These are phyloP conservation scores for Chlorophyllum brunneum DNA, from an alignment of 768 basidiomycete species.

Conservation along the genomic window DNA sequence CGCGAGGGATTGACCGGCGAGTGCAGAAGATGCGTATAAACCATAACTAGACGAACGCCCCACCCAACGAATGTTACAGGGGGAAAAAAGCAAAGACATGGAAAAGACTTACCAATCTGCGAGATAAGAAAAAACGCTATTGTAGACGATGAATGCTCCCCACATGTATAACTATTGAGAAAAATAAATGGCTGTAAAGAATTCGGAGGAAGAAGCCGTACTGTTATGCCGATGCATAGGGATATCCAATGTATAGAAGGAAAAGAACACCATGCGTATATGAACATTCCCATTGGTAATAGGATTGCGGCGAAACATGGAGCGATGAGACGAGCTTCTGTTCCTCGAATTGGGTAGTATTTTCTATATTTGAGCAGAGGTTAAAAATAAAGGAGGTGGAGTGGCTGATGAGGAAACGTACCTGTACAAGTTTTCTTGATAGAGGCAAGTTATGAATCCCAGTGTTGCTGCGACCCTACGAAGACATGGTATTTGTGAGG, in stretches of 20 bases:
- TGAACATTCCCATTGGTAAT: conserved; percentile 60
- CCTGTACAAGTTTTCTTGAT: conserved; percentile 50
- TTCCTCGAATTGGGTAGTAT: conserved; percentile 30
- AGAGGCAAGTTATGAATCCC: conserved; percentile 41
- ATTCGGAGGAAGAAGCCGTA: conserved; percentile 16
- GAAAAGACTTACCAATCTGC: conserved; percentile 51
- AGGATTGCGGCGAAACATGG: conserved; percentile 52
- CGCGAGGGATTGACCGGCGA: conserved; percentile 63
- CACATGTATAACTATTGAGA: conserved; percentile 42
- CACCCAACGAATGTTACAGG: background rate
- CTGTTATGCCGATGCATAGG: conserved; percentile 48
- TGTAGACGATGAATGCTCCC: conserved; percentile 50
- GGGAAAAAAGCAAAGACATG: conserved; percentile 15
- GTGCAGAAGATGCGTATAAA: conserved; percentile 62
- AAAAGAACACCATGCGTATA: conserved; percentile 69
- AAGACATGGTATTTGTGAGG: no score
- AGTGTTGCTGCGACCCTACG: conserved; percentile 53
- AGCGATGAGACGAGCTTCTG: conserved; percentile 59
- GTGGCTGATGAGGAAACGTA: conserved; percentile 18
- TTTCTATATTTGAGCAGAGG: conserved; percentile 21
- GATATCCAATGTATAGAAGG: conserved; percentile 57
- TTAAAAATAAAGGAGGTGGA: background rate
- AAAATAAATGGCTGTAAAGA: background rate
- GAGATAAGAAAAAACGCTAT: conserved; percentile 57
- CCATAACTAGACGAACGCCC: conserved; percentile 38